Evolutionary conservation across 768 basidiomycete genomes (phyloP).

Genomic region (Trametes villosa): DNA sequence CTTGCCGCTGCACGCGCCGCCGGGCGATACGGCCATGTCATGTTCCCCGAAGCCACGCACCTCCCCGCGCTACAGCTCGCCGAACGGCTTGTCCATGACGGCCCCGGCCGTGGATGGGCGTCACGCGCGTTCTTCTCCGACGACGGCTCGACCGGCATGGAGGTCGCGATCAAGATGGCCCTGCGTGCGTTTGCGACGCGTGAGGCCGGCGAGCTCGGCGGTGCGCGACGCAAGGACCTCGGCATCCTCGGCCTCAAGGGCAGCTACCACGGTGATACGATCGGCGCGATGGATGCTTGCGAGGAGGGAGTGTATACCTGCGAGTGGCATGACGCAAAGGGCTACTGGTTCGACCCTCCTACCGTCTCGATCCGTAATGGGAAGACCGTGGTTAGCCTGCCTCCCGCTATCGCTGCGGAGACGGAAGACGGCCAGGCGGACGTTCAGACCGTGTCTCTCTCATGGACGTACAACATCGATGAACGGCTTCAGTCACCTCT

Average conservation of each 20-base stretch:
- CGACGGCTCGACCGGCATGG: slow-evolving; percentile 95
- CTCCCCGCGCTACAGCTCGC: slow-evolving; percentile 84
- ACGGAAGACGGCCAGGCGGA: slow-evolving; percentile 20
- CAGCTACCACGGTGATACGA: slow-evolving; percentile 97
- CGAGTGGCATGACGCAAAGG: slow-evolving; percentile 94
- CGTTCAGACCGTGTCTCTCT: slow-evolving; percentile 49
- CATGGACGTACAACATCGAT: slow-evolving; percentile 72
- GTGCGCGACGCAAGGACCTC: slow-evolving; percentile 44
- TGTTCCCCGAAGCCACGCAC: slow-evolving; percentile 90
- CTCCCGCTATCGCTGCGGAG: slow-evolving; percentile 48
- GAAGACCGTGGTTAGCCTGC: slow-evolving; percentile 54
- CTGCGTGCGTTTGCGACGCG: slow-evolving; percentile 65
- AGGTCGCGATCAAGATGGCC: slow-evolving; percentile 98
- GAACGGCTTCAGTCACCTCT: slow-evolving; percentile 62
- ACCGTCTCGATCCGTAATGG: slow-evolving; percentile 72
- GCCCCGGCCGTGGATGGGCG: slow-evolving; percentile 92
- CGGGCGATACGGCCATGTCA: slow-evolving; percentile 95
- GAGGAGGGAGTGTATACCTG: slow-evolving; percentile 91
- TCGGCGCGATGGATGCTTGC: slow-evolving; percentile 95
- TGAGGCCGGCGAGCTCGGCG: slow-evolving; percentile 39
- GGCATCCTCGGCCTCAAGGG: slow-evolving; percentile 88
- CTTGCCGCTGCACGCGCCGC: slow-evolving; percentile 89
- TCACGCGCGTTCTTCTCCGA: slow-evolving; percentile 91
- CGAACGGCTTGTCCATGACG: slow-evolving; percentile 71
- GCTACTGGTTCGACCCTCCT: slow-evolving; percentile 93